A percentile compares a stretch with the other conserved stretches of the same genome.
Evolutionary conservation across 2,329 filamentous ascomycete species (phyloP).

Genomic region (Colletotrichum cereale): DNA sequence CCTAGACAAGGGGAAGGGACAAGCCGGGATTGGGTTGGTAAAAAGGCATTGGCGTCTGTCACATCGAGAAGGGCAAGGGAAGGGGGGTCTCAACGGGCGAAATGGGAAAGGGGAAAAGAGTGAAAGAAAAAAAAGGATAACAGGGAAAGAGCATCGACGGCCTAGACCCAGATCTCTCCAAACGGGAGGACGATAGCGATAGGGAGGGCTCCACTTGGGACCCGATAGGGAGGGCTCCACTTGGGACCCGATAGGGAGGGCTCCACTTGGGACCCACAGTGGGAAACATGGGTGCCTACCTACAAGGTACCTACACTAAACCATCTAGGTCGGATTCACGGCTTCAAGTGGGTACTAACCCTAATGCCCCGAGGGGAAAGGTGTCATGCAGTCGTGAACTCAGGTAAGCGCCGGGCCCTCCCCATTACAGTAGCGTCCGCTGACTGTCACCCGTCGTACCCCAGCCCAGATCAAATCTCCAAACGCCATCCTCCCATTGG

Average conservation of each 20-base stretch:
- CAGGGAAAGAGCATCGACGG: slow-evolving; percentile 21
- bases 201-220: slow-evolving; percentile 14
- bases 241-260: slow-evolving; percentile 8
- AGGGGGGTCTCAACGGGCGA: neutral
- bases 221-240: slow-evolving; percentile 19
- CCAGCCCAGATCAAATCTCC: slow-evolving; percentile 17
- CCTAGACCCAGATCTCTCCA: slow-evolving; percentile 16
- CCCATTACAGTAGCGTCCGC: slow-evolving; percentile 1
- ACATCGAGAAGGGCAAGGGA: neutral
- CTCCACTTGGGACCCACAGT: slow-evolving; percentile 17
- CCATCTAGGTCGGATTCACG: neutral
- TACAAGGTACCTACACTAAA: neutral
- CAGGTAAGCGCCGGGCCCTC: slow-evolving; percentile 31
- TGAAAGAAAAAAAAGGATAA: neutral
- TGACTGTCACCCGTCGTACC: slow-evolving; percentile 9
- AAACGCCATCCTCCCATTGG: slow-evolving; percentile 27
- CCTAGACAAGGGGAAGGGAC: neutral
- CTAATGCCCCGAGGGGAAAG: neutral
- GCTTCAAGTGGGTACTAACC: slow-evolving; percentile 13
- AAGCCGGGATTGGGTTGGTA: slow-evolving; percentile 4
- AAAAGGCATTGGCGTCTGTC: slow-evolving; percentile 22
- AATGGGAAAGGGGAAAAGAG: neutral
- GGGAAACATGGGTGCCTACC: neutral
- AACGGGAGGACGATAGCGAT: neutral
- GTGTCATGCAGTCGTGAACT: slow-evolving; percentile 3